Percentiles rank a stretch among this genome's conserved stretches.
Conservation (phyloP, 2,329 filamentous ascomycete genomes). For the Alternaria viburni region DNA sequence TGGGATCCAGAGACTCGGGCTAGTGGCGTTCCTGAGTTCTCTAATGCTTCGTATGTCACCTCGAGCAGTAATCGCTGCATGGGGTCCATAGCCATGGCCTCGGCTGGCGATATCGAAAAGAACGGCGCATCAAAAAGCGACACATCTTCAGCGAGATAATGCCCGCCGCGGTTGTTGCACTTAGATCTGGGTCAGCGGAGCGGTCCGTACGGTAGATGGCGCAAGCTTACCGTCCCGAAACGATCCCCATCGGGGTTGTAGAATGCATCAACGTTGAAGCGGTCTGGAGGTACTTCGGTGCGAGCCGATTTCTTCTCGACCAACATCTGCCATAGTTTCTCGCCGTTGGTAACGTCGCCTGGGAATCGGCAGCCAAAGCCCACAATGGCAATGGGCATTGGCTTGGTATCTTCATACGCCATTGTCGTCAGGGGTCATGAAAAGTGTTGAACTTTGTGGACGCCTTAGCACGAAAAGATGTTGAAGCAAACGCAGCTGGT, state of each 20-base stretch:
- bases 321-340: constrained; percentile 24
- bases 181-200: background rate
- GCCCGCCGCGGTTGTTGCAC: constrained; percentile 23
- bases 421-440: background rate
- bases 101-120: constrained; percentile 26
- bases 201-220: background rate
- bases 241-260: constrained; percentile 20
- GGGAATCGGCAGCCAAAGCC: constrained; percentile 38
- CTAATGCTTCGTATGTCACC: constrained; percentile 30
- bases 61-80: constrained; percentile 33
- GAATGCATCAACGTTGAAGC: constrained; percentile 24
- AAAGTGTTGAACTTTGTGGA: background rate
- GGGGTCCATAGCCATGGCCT: constrained; percentile 35
- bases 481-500: background rate
- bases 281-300: constrained; percentile 14
- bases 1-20: constrained; percentile 19
- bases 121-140: constrained; percentile 30
- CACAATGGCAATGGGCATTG: constrained; percentile 34
- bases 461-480: background rate
- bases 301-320: constrained; percentile 13
- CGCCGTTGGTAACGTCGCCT: constrained; percentile 15
- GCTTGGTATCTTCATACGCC: constrained; percentile 4
- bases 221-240: constrained; percentile 12
- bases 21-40: constrained; percentile 21
- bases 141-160: constrained; percentile 28